Base-by-base conservation (phyloP, 164 flowering plant species). In the Vitis vinifera region DNA sequence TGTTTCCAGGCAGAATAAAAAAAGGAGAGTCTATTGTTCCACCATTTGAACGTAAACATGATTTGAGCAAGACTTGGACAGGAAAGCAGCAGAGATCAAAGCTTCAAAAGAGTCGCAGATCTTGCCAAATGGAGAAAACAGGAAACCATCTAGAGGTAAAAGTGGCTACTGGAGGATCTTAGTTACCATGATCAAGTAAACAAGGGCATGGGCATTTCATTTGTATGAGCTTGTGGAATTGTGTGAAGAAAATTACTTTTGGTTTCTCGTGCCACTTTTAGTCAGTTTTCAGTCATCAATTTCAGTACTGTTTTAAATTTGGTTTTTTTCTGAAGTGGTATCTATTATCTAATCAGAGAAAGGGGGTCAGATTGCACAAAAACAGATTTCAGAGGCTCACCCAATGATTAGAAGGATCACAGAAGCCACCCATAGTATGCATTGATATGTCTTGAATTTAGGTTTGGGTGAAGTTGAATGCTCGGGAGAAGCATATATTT, bases 371-470 rank as follows among this genome's bases (percentile, higher is more conserved):
- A 37, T 37, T 37, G 44, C 44, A 37, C 6, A 14, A 23, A 12
- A 30, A 56, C 27, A 10, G 47, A 55, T 10, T 12, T 14, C 44
- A 53, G 53, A 27, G 52, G 61, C 93, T 83, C 82, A 95, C 99
- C 98, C 87, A 66, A 81, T 77, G 65, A 93, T 79, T 51, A 93
- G 49, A 71, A 92, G 82, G 65, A 90, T 67, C n/a, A 90, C 71
- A 56, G 99, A 86, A 56, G 82, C 8, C 56, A 86, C 56, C 93
- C 88, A 90, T 67, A 93, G 67, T n/a, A 90, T 31, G 65, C 85
- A 78, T 79, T 93, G 99, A 76, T 93, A 95, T 10, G 44, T 75
- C 86, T 88, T 93, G 85, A 80, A 87, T 65, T 85, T 90, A 19
- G 90, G 67, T 73, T 68, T 89, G 10, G 63, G 58, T 9, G 81